phyloP scores from a whole-genome alignment of 2,329 filamentous ascomycete species.

The Endoconidiophora laricicola region DNA sequence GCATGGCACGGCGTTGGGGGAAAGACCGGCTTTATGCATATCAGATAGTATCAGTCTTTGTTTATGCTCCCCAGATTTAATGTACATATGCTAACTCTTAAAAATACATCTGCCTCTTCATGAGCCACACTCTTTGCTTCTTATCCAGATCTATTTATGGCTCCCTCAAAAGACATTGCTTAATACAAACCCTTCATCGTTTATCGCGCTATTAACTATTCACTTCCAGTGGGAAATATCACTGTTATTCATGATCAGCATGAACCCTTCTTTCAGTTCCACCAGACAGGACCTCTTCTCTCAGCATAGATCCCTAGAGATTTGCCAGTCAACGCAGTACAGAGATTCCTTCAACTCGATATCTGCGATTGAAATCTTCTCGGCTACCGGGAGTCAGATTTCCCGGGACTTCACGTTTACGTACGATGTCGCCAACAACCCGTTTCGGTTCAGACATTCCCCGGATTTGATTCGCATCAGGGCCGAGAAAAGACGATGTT shows the following conservation, averaged over 20 bases:
- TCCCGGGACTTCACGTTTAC: constrained; percentile 2
- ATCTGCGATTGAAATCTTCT: neutral
- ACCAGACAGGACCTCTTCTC: neutral
- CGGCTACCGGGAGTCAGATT: neutral
- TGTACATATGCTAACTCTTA: neutral
- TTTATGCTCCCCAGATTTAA: neutral
- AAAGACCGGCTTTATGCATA: constrained; percentile 7
- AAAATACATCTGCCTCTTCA: neutral
- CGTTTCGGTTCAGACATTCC: neutral
- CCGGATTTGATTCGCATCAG: neutral
- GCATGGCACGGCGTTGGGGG: neutral
- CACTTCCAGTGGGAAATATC: neutral
- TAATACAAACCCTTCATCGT: too few relatives aligned
- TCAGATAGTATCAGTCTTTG: neutral
- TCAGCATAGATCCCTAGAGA: neutral
- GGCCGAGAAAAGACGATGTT: neutral
- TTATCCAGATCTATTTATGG: too few relatives aligned
- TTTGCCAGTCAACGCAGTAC: neutral
- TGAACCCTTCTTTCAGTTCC: neutral
- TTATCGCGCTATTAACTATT: too few relatives aligned
- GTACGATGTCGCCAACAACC: constrained; percentile 1
- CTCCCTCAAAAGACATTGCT: too few relatives aligned
- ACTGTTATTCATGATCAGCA: neutral
- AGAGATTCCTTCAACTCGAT: neutral
- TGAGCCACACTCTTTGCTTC: neutral